A percentile compares a stretch with the other conserved stretches of the same genome.
Evolutionary conservation across 225 moss, liverwort and hornwort genomes (phyloP).

Genomic region (Takakia lepidozioides): DNA sequence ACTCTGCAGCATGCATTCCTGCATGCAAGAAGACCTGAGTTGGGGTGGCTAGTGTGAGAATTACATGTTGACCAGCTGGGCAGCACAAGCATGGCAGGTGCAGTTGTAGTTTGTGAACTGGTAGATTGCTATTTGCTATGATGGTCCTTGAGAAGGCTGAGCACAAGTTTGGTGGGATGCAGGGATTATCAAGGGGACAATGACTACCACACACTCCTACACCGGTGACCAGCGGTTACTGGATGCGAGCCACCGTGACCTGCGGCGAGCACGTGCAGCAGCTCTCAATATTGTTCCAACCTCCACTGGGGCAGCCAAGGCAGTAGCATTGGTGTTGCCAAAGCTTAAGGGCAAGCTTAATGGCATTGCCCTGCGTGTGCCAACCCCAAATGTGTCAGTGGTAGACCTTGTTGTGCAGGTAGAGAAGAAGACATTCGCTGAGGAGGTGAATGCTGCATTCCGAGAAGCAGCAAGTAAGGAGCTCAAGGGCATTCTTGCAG

Average conservation of each 20-base stretch:
- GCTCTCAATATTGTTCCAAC: slow-evolving; percentile 53
- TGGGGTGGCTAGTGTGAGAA: too few species aligned
- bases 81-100: too few species aligned
- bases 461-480: slow-evolving; percentile 30
- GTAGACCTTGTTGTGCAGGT: slow-evolving; percentile 43
- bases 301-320: slow-evolving; percentile 51
- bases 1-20: too few species aligned
- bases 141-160: neutral
- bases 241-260: slow-evolving; percentile 51
- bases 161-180: neutral
- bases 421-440: slow-evolving; percentile 39
- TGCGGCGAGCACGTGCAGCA: slow-evolving; percentile 50
- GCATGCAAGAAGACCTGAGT: too few species aligned
- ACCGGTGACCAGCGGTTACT: slow-evolving; percentile 47
- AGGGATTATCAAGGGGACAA: slow-evolving; percentile 51
- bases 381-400: slow-evolving; percentile 52
- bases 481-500: slow-evolving; percentile 38
- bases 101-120: too few species aligned
- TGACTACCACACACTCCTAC: slow-evolving; percentile 55
- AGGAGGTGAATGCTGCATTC: slow-evolving; percentile 44
- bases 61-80: too few species aligned
- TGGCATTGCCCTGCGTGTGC: slow-evolving; percentile 49
- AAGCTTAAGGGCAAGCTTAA: slow-evolving; percentile 51
- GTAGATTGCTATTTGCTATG: neutral
- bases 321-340: slow-evolving; percentile 43